phyloP scores from a whole-genome alignment of 768 basidiomycete species.

The Pulveroboletus sp. region DNA sequence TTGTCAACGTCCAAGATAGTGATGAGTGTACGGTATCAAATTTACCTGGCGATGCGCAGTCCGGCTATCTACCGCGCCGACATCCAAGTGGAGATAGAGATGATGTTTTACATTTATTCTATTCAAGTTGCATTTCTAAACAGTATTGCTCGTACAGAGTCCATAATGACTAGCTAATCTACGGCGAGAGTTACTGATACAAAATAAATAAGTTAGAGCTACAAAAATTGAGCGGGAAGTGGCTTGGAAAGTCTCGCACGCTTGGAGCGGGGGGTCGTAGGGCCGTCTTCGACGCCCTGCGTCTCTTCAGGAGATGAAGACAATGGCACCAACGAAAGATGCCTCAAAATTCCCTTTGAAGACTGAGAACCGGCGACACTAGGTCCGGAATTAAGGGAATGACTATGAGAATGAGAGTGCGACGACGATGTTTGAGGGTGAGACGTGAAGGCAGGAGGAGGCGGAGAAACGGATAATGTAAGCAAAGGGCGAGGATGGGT shows the following conservation, averaged over 20 bases:
- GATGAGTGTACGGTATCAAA: no score
- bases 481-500: background rate
- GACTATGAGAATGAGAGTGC: background rate
- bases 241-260: conserved; percentile 19
- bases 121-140: background rate
- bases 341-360: conserved; percentile 5
- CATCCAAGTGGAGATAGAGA: background rate
- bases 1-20: background rate
- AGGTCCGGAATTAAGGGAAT: background rate
- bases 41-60: no score
- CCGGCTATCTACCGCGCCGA: background rate
- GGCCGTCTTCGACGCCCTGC: background rate
- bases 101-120: background rate
- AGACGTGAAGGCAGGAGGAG: background rate
- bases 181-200: conserved; percentile 4
- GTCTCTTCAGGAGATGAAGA: conserved; percentile 12
- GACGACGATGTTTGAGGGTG: conserved; percentile 11
- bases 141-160: background rate
- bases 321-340: conserved; percentile 19
- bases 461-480: conserved; percentile 1
- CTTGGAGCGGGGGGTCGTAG: background rate
- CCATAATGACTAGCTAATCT: background rate
- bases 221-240: conserved; percentile 18
- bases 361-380: background rate
- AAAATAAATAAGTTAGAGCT: conserved; percentile 3